phyloP scores from a whole-genome alignment of 768 basidiomycete species.

The Mrakia gelida region DNA sequence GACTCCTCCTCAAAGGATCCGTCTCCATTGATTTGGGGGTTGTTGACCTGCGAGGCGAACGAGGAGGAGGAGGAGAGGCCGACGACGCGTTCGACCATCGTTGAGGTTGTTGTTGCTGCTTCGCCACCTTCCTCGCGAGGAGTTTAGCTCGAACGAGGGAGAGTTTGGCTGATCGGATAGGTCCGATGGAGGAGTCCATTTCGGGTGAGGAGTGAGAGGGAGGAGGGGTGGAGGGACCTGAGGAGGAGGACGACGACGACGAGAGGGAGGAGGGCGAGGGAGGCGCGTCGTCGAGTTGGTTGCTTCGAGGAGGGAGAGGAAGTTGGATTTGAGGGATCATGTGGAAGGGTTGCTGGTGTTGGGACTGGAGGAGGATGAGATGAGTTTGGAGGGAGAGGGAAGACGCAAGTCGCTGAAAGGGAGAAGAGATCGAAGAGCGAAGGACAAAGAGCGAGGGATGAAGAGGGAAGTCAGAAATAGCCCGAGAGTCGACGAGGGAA shows the following conservation, averaged over 20 bases:
- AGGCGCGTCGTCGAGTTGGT: not conserved
- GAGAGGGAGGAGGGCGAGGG: not conserved
- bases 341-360: not conserved
- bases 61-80: not conserved
- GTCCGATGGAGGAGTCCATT: not conserved
- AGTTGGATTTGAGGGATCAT: not conserved
- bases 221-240: not conserved
- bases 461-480: not conserved
- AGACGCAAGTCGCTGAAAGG: not conserved
- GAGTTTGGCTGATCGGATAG: not conserved
- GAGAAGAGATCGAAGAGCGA: not conserved
- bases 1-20: not conserved
- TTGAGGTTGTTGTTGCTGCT: not conserved
- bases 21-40: not conserved
- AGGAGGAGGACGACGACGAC: not conserved
- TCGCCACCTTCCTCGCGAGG: not conserved
- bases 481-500: not conserved
- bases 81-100: not conserved
- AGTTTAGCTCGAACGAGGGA: not conserved
- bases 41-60: not conserved
- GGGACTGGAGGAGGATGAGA: not conserved
- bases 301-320: not conserved
- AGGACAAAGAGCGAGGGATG: not conserved
- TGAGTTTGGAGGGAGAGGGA: not conserved
- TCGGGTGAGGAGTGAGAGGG: not conserved